These are phyloP conservation scores for Mallotus nudiflorus DNA, from an alignment of 345 rosid genomes.

Conservation along the genomic window DNA sequence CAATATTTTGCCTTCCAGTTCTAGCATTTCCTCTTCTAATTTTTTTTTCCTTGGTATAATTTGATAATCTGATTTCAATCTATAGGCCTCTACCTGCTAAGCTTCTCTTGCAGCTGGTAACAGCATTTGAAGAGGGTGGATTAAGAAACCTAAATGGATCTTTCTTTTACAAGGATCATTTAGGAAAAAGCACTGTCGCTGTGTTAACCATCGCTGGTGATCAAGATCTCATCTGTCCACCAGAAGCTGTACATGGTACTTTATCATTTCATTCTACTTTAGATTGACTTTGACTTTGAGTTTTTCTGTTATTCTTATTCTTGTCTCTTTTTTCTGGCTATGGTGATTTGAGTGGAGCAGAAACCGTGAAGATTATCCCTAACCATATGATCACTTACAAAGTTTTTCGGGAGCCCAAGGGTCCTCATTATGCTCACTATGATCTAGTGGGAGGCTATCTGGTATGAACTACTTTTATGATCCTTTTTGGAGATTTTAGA, in stretches of 20 bases:
- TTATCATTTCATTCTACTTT: background rate
- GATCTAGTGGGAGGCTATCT: slow-evolving; percentile 66
- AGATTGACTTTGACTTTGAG: background rate
- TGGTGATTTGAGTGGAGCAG: slow-evolving; percentile 40
- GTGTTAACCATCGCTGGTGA: slow-evolving; percentile 80
- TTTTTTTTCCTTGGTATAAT: background rate
- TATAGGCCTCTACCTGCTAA: slow-evolving; percentile 72
- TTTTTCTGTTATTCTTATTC: background rate
- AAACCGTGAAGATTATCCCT: slow-evolving; percentile 72
- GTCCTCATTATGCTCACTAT: slow-evolving; percentile 86
- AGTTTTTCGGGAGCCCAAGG: slow-evolving; percentile 69
- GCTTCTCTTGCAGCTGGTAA: slow-evolving; percentile 67
- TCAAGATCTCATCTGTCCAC: slow-evolving; percentile 77
- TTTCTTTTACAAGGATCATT: slow-evolving; percentile 69
- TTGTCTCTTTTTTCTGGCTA: background rate
- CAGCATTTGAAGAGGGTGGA: slow-evolving; percentile 64
- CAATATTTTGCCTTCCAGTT: too few species aligned
- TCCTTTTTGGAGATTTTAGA: background rate
- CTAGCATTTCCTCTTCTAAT: background rate
- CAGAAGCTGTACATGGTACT: slow-evolving; percentile 84
- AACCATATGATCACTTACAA: slow-evolving; percentile 54
- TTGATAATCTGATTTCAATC: slow-evolving; percentile 10
- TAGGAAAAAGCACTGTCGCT: slow-evolving; percentile 66
- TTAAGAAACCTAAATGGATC: slow-evolving; percentile 56
- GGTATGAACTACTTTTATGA: slow-evolving; percentile 43